Conservation (phyloP, 495 filamentous ascomycete species). For the Penicillium bialowiezense region DNA sequence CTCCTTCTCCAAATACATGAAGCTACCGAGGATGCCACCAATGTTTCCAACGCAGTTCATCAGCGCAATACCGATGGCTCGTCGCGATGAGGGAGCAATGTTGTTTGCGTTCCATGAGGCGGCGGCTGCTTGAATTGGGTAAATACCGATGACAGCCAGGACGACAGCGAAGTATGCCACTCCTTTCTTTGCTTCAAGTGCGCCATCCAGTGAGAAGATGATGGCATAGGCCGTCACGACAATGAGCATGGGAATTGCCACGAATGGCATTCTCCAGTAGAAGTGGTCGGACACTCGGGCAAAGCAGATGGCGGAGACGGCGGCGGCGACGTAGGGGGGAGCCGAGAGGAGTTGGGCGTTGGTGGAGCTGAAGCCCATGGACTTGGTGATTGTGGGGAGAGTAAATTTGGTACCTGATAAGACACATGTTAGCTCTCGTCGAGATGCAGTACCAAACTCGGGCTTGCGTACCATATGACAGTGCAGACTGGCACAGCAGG, state of each 20-base stretch:
- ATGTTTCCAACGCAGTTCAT: slow-evolving; percentile 6
- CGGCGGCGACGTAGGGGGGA: not conserved
- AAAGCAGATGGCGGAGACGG: not conserved
- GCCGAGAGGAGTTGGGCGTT: slow-evolving; percentile 1
- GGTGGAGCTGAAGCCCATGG: not conserved
- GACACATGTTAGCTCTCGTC: not conserved
- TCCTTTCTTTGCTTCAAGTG: not conserved
- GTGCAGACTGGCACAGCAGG: slow-evolving; percentile 25
- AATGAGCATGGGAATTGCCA: not conserved
- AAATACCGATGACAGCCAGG: not conserved
- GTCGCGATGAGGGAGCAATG: slow-evolving; percentile 1
- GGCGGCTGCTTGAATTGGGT: slow-evolving; percentile 3
- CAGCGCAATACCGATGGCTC: slow-evolving; percentile 6
- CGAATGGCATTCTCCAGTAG: slow-evolving; percentile 3
- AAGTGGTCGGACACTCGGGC: not conserved
- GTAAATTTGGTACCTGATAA: slow-evolving; percentile 3
- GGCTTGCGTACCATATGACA: slow-evolving; percentile 23
- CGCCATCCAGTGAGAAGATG: not conserved
- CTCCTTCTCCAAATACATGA: slow-evolving; percentile 8
- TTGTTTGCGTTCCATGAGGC: slow-evolving; percentile 8
- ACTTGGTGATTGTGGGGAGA: not conserved
- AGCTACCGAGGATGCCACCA: slow-evolving; percentile 8
- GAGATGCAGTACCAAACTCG: not conserved
- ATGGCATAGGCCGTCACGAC: slow-evolving; percentile 1
- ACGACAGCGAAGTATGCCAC: not conserved